These are phyloP conservation scores for Berkeleyomyces basicola DNA, from an alignment of 2,329 filamentous ascomycete genomes.

Conservation along the genomic window DNA sequence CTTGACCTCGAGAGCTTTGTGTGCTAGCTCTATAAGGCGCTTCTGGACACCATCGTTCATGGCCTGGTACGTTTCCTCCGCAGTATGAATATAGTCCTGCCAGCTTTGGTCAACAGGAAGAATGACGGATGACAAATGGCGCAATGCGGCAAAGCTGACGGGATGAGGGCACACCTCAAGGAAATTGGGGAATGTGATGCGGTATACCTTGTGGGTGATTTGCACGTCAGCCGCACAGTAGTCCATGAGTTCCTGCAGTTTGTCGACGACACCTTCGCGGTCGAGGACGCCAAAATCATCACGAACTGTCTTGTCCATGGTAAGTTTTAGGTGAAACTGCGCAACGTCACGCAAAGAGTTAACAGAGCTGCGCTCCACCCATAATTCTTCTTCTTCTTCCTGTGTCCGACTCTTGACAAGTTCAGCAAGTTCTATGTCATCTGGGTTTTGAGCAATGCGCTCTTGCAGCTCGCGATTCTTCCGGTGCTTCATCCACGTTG, in stretches of 20 bases:
- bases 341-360: constrained; percentile 93
- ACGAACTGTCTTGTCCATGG: constrained; percentile 75
- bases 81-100: constrained; percentile 67
- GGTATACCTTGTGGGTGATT: constrained; percentile 86
- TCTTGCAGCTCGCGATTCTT: constrained; percentile 78
- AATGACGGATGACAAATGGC: constrained; percentile 87
- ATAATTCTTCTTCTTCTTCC: constrained; percentile 85
- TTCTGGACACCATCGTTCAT: constrained; percentile 64
- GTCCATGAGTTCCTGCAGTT: constrained; percentile 68
- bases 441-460: constrained; percentile 54
- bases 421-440: constrained; percentile 52
- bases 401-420: constrained; percentile 52
- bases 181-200: constrained; percentile 82
- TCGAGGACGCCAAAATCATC: constrained; percentile 77
- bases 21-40: constrained; percentile 53
- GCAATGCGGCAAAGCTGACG: constrained; percentile 85
- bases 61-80: constrained; percentile 68
- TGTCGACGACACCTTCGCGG: constrained; percentile 49
- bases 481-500: constrained; percentile 93
- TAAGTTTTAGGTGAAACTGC: constrained; percentile 83
- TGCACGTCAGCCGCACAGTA: constrained; percentile 93
- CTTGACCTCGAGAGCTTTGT: constrained; percentile 63
- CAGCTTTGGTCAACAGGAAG: constrained; percentile 78
- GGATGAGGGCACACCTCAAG: constrained; percentile 84
- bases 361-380: constrained; percentile 86